Evolutionary conservation across 805 yeast species (phyloP).

Genomic region (Tetrapisispora iriomotensis): DNA sequence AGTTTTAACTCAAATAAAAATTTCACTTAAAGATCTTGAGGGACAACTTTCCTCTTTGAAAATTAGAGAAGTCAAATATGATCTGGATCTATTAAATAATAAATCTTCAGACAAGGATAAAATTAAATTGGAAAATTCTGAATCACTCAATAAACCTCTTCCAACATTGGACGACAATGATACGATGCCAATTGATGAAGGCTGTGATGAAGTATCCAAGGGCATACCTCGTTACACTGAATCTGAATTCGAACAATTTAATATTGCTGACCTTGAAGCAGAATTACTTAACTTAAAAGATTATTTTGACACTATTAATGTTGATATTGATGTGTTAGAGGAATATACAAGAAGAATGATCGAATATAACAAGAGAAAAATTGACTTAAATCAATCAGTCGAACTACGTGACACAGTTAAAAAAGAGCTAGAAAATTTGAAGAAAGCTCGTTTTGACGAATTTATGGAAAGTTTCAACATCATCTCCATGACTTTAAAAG

Average conservation of each 20-base stretch:
- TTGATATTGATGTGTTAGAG: constrained; percentile 63
- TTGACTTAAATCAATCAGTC: constrained; percentile 61
- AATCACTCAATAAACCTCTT: too few relatives aligned
- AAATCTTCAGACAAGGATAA: not conserved
- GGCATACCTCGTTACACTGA: constrained; percentile 36
- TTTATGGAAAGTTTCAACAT: constrained; percentile 87
- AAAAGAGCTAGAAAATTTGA: constrained; percentile 53
- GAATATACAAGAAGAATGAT: constrained; percentile 61
- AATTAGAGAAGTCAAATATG: constrained; percentile 43
- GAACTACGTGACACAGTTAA: constrained; percentile 54
- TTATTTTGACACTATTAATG: constrained; percentile 45
- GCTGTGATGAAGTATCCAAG: constrained; percentile 14
- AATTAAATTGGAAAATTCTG: not conserved
- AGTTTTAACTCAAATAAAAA: constrained; percentile 31
- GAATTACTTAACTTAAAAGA: constrained; percentile 49
- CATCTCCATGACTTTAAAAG: constrained; percentile 81
- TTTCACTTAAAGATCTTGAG: constrained; percentile 31
- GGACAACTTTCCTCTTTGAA: constrained; percentile 36
- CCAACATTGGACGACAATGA: constrained; percentile 3
- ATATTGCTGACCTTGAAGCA: constrained; percentile 38
- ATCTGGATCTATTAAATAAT: constrained; percentile 7
- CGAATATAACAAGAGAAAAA: constrained; percentile 56
- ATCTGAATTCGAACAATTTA: constrained; percentile 41
- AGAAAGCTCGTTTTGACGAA: constrained; percentile 68
- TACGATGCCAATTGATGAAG: constrained; percentile 26